Conservation (phyloP, 2,329 filamentous ascomycete genomes). For the Penicillium decumbens region DNA sequence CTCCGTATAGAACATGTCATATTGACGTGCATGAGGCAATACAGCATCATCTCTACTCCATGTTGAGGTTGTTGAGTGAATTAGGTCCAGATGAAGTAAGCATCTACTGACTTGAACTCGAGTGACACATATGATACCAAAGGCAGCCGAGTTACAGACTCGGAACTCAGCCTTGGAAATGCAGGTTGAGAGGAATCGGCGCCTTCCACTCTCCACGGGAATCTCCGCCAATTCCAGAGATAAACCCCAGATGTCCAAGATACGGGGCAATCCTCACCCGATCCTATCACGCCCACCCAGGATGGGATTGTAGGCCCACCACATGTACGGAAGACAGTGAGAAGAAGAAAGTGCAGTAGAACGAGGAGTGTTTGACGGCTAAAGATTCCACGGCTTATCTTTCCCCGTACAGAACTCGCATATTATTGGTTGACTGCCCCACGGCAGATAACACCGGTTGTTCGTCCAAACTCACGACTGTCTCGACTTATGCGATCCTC, state of each 20-base stretch:
- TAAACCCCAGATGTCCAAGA: constrained; percentile 13
- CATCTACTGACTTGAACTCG: no score
- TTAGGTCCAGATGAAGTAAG: no score
- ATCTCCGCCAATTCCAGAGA: constrained; percentile 10
- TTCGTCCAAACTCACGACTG: neutral
- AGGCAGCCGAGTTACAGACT: no score
- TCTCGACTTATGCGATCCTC: constrained; percentile 13
- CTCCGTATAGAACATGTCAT: neutral
- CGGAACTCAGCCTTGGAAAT: no score
- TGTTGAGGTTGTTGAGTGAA: no score
- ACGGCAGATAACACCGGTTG: neutral
- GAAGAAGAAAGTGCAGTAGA: neutral
- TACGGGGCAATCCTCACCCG: constrained; percentile 2
- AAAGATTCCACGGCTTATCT: neutral
- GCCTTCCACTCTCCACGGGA: constrained; percentile 13
- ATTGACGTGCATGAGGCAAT: neutral
- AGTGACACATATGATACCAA: no score
- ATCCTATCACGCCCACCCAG: neutral
- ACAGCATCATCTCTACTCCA: no score
- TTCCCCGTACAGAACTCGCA: neutral
- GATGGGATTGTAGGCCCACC: neutral
- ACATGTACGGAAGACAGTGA: neutral
- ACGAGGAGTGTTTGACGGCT: neutral
- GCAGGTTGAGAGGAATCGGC: constrained; percentile 12
- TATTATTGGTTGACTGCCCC: neutral